Conservation (phyloP, 768 basidiomycete species). For the Naganishia onofrii region DNA sequence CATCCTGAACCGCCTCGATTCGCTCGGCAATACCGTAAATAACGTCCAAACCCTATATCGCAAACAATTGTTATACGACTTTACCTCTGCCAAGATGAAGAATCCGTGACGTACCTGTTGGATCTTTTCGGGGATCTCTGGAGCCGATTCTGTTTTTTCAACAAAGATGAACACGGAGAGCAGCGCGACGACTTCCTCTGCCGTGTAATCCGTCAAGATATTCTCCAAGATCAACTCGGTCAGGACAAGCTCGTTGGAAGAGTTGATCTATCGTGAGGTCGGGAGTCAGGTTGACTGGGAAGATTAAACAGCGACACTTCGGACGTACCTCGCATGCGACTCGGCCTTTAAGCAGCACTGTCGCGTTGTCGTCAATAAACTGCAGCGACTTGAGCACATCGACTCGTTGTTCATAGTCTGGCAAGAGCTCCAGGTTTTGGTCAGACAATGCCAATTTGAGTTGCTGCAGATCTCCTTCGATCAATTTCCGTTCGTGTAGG, state of each 20-base stretch:
- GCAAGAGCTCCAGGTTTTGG: slow-evolving; percentile 91
- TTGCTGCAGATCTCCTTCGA: slow-evolving; percentile 69
- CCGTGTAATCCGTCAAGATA: slow-evolving; percentile 80
- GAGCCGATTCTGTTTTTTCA: slow-evolving; percentile 91
- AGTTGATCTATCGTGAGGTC: slow-evolving; percentile 74
- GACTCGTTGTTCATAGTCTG: slow-evolving; percentile 93
- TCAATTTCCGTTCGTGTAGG: slow-evolving; percentile 70
- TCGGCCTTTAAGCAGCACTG: slow-evolving; percentile 89
- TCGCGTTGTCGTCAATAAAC: slow-evolving; percentile 93
- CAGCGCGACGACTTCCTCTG: slow-evolving; percentile 93
- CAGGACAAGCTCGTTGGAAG: slow-evolving; percentile 90
- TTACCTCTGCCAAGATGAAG: neutral
- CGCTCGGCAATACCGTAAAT: slow-evolving; percentile 75
- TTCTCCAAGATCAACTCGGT: slow-evolving; percentile 98
- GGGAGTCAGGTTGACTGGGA: neutral
- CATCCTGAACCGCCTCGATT: slow-evolving; percentile 75
- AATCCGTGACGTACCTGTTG: slow-evolving; percentile 48
- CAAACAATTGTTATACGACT: neutral
- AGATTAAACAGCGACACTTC: neutral
- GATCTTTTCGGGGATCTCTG: slow-evolving; percentile 72
- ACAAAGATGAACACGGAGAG: slow-evolving; percentile 97
- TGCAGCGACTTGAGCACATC: slow-evolving; percentile 83
- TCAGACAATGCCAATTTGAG: slow-evolving; percentile 87
- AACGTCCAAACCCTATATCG: slow-evolving; percentile 63
- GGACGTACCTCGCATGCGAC: slow-evolving; percentile 88